Evolutionary conservation across 768 basidiomycete species (phyloP).

Genomic region (Saitozyma sp.): DNA sequence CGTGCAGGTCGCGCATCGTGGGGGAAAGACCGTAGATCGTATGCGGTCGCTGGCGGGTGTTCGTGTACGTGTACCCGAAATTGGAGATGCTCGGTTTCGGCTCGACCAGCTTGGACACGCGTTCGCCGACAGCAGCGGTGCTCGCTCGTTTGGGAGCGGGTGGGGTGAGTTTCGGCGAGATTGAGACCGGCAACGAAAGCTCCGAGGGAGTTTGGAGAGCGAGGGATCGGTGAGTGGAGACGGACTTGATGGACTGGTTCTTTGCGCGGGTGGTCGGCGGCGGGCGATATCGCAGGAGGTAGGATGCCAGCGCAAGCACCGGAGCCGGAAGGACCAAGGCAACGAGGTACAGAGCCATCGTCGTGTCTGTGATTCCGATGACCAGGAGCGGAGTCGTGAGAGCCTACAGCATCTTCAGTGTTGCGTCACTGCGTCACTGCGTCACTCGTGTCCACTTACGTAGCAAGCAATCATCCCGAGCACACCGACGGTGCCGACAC

Average conservation of each 20-base stretch:
- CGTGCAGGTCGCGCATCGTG: conserved; percentile 13
- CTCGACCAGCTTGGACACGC: conserved; percentile 27
- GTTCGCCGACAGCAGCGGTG: conserved; percentile 11
- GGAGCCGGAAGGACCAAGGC: conserved; percentile 24
- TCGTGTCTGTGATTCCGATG: conserved; percentile 8
- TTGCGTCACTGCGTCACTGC: background rate
- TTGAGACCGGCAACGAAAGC: conserved; percentile 33
- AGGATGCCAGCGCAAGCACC: conserved; percentile 22
- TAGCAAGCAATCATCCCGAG: conserved; percentile 21
- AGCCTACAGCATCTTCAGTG: conserved; percentile 16
- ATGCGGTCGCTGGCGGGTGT: conserved; percentile 13
- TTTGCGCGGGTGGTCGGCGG: conserved; percentile 10
- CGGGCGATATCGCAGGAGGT: conserved; percentile 31
- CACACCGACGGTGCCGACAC: conserved; percentile 30
- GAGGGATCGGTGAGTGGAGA: conserved; percentile 33
- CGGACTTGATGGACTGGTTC: conserved; percentile 15
- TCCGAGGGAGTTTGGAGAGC: conserved; percentile 36
- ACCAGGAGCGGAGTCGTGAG: conserved; percentile 25
- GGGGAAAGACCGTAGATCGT: conserved; percentile 26
- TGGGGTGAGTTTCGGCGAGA: conserved; percentile 42
- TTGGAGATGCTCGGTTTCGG: conserved; percentile 35
- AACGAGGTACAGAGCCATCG: conserved; percentile 21
- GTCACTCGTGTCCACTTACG: conserved; percentile 20
- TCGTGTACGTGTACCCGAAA: conserved; percentile 20
- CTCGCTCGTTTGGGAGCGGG: conserved; percentile 20